Conservation (phyloP, 352 stramenopile species). For the Phytophthora colocasiae region DNA sequence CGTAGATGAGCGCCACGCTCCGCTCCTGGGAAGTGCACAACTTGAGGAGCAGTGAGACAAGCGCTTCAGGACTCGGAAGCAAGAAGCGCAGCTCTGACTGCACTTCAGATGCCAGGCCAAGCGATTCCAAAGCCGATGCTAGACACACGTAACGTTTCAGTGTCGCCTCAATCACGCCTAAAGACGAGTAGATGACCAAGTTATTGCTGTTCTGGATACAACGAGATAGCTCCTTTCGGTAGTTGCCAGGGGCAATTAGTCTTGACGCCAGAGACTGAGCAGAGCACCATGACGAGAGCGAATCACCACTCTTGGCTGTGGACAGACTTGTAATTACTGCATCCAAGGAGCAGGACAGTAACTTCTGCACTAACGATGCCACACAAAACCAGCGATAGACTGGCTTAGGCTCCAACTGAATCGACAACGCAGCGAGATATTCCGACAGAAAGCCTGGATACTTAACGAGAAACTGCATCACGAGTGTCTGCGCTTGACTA, state of each 20-base stretch:
- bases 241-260: slow-evolving; percentile 73
- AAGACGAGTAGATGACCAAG: slow-evolving; percentile 76
- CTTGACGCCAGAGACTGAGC: slow-evolving; percentile 59
- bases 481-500: slow-evolving; percentile 56
- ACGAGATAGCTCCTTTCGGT: slow-evolving; percentile 83
- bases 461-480: slow-evolving; percentile 59
- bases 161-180: slow-evolving; percentile 71
- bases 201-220: slow-evolving; percentile 80
- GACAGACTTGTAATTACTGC: slow-evolving; percentile 37
- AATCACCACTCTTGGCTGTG: slow-evolving; percentile 11
- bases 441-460: slow-evolving; percentile 73
- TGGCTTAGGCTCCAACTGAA: slow-evolving; percentile 78
- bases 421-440: slow-evolving; percentile 60
- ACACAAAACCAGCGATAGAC: slow-evolving; percentile 85
- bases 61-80: slow-evolving; percentile 76
- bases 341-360: slow-evolving; percentile 65
- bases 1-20: slow-evolving; percentile 64
- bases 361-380: slow-evolving; percentile 70
- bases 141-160: slow-evolving; percentile 66
- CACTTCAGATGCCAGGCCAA: slow-evolving; percentile 44
- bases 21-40: slow-evolving; percentile 59
- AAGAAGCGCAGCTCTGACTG: slow-evolving; percentile 74
- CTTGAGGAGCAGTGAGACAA: slow-evolving; percentile 83
- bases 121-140: slow-evolving; percentile 23
- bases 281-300: slow-evolving; percentile 50